phyloP scores from a whole-genome alignment of 768 basidiomycete genomes.

The Hortiboletus campestris region DNA sequence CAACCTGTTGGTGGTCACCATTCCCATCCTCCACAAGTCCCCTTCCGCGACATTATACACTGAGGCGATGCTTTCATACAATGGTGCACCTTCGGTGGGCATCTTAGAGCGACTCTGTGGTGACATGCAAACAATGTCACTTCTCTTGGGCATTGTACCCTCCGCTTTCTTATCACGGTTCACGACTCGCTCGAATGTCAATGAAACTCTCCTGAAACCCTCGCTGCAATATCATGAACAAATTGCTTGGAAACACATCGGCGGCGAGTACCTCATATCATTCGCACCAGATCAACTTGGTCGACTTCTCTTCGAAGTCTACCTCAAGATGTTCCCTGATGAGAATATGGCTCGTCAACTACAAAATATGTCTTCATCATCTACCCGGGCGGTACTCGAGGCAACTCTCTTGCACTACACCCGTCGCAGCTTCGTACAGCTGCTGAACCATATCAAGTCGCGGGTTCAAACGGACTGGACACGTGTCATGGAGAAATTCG shows the following conservation, averaged over 20 bases:
- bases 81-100: slow-evolving; percentile 5
- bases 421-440: slow-evolving; percentile 45
- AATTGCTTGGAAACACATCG: slow-evolving; percentile 27
- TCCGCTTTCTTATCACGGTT: slow-evolving; percentile 26
- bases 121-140: slow-evolving; percentile 27
- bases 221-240: slow-evolving; percentile 21
- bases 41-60: slow-evolving; percentile 30
- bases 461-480: slow-evolving; percentile 43
- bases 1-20: slow-evolving; percentile 23
- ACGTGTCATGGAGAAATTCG: slow-evolving; percentile 36
- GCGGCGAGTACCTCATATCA: slow-evolving; percentile 6
- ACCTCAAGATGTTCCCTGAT: slow-evolving; percentile 30
- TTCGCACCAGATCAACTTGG: slow-evolving; percentile 27
- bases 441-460: slow-evolving; percentile 42
- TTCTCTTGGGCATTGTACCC: slow-evolving; percentile 29
- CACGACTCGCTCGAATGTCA: slow-evolving; percentile 28
- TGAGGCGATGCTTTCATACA: slow-evolving; percentile 21
- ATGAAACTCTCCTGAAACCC: slow-evolving; percentile 17
- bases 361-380: slow-evolving; percentile 1
- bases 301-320: slow-evolving; percentile 25
- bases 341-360: slow-evolving; percentile 21
- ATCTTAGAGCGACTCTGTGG: slow-evolving; percentile 28
- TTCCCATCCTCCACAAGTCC: slow-evolving; percentile 24
- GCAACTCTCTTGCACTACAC: slow-evolving; percentile 42
- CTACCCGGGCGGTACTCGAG: not conserved